A percentile compares a stretch with the other conserved stretches of the same genome.
phyloP scores from a whole-genome alignment of 2,329 filamentous ascomycete species.

The Verticillium alfalfae region DNA sequence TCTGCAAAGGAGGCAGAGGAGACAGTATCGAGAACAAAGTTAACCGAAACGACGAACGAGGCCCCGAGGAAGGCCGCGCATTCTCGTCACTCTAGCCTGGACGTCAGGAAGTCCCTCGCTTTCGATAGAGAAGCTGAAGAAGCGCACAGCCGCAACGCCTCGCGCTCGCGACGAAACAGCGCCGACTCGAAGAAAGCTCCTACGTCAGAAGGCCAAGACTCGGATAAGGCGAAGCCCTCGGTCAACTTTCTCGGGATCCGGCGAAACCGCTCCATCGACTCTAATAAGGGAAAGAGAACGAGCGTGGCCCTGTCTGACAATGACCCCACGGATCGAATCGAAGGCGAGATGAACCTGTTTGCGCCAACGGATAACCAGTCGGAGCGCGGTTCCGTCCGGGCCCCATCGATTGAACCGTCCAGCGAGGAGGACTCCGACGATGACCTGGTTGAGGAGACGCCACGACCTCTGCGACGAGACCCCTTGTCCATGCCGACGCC shows the following conservation, averaged over 20 bases:
- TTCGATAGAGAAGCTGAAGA: not conserved
- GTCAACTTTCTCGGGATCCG: conserved; percentile 42
- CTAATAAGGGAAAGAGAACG: conserved; percentile 40
- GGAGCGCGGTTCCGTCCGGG: conserved; percentile 47
- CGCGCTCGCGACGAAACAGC: not conserved
- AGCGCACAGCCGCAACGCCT: not conserved
- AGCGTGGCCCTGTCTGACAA: conserved; percentile 43
- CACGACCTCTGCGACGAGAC: conserved; percentile 36
- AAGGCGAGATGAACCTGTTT: conserved; percentile 51
- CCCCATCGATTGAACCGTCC: conserved; percentile 37
- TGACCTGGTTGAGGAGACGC: conserved; percentile 38
- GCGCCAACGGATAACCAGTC: conserved; percentile 49
- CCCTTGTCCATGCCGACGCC: conserved; percentile 47
- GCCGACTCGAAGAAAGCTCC: not conserved
- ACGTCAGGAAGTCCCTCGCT: not conserved
- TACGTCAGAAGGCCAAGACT: conserved; percentile 10
- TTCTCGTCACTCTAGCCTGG: not conserved
- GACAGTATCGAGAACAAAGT: not conserved
- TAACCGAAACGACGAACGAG: not conserved
- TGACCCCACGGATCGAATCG: conserved; percentile 52
- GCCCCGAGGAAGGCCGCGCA: not conserved
- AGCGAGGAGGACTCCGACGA: conserved; percentile 20
- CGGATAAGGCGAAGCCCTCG: conserved; percentile 24
- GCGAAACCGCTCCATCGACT: conserved; percentile 38
- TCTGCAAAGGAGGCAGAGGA: not conserved